Base-by-base conservation (phyloP, 192 early-diverging fungal genomes). In the Coemansia sp. region DNA sequence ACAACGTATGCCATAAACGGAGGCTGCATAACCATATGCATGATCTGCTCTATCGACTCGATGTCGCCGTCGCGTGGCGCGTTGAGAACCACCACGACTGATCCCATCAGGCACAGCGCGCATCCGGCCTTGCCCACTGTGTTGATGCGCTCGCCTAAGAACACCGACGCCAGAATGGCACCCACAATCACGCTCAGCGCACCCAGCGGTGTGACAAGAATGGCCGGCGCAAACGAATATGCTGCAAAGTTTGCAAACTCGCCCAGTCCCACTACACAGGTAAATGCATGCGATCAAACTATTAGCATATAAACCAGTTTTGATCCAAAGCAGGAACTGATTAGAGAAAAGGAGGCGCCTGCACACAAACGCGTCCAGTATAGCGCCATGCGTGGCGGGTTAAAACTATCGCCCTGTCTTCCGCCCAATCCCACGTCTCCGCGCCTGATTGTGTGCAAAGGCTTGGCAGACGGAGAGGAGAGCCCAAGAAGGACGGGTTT, bases 211-310 rank as follows among this genome's bases (percentile, higher is more conserved):
- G 95, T 97, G 4, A 97, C 93, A 48, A 97, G 84, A 72, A 97
- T 95, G 41, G 95, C 93, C 2, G 95, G 95, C 47, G 93, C 94
- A 87, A 92, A 97, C 37, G 92, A 90, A 71, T 97, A 97, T 11
- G 95, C 96, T 2, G 91, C 84, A 84, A 98, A 96, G 82, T 98
- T 98, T 60, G 92, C 91, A 61, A 93, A 82, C 83, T 97, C 95
- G 59, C 95, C 95, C 29, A 94, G 68, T 6, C 89, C 89, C 95
- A 97, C 92, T 93, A 84, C 54, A 71, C 17, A 52, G 11, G 10
- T 14, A 52, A 17, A 25, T 25, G 50, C 41, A 45, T 45, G 41
- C 50, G 23, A 53, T 53, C 21, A 23, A 22, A 17, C 23, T 23
- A 53, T 12, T 21, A 21, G 10, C 10, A 35, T 35, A 35, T 35